A percentile compares a stretch with the other conserved stretches of the same genome.
Evolutionary conservation across 371 early-diverging fungal species (phyloP).

Genomic region (Actinomortierella ambigua): DNA sequence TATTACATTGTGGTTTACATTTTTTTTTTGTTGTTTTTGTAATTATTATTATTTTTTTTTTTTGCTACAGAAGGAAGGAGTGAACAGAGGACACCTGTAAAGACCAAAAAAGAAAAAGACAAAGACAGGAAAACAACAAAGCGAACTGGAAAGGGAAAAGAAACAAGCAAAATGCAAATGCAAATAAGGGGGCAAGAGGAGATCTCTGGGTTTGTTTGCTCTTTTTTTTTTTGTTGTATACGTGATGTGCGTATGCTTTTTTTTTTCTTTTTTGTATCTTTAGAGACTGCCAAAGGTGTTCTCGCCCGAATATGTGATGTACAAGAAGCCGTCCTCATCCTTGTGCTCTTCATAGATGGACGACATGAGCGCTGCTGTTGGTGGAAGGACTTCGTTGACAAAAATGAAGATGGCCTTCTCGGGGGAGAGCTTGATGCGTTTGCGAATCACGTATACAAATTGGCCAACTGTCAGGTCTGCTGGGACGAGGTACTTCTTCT

Average conservation of each 20-base stretch:
- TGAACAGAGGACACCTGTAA: too few species aligned
- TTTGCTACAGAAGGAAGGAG: too few species aligned
- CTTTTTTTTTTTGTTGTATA: conserved; percentile 6
- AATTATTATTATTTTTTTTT: too few species aligned
- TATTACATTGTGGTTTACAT: too few species aligned
- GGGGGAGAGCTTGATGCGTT: conserved; percentile 90
- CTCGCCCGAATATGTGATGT: conserved; percentile 89
- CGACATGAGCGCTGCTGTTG: conserved; percentile 86
- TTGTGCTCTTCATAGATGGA: conserved; percentile 94
- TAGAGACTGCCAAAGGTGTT: conserved; percentile 73
- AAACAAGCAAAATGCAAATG: conserved; percentile 1
- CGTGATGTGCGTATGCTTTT: neutral
- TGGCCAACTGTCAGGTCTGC: conserved; percentile 97
- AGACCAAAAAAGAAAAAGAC: neutral
- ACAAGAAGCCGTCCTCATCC: conserved; percentile 96
- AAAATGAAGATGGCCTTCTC: conserved; percentile 98
- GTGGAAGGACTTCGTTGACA: conserved; percentile 94
- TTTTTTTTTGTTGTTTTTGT: too few species aligned
- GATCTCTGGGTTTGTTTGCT: neutral
- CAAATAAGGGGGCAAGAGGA: conserved; percentile 1
- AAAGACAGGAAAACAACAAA: neutral
- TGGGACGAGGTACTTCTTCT: conserved; percentile 98
- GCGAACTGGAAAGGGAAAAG: neutral
- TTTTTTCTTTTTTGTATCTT: neutral
- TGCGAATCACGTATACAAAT: conserved; percentile 95